Evolutionary conservation across 345 rosid genomes (phyloP), one percentile per base, ranked within the genome.

Genomic region (Populus euphratica): DNA sequence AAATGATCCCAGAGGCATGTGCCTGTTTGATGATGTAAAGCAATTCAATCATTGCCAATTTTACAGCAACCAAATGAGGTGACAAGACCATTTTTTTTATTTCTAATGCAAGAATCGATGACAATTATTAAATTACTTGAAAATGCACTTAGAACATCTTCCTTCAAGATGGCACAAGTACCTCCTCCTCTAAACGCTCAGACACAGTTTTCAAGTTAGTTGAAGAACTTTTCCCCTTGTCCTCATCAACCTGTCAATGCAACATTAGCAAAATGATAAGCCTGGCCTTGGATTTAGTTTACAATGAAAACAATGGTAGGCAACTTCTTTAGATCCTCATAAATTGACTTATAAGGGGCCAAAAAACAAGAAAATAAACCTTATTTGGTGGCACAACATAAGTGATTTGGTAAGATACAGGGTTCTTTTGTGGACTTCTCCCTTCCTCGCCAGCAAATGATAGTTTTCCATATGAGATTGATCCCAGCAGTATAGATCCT

Each of bases 131-230:
- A 52, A 52, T 52, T 47, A 47, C 50, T 47, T 47, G 50, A 47
- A 47, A 47, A 47, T 47, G 50, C 14, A 47, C 50, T 47, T 47
- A 13, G 16, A 12, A 12, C 50, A 47, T 47, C 50, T 47, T 47
- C 18, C 36, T 33, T 33, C 36, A 33, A 33, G 5, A 33, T 33
- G 35, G 59, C 59, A 52, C 17, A 77, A 67, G 17, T 85, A 96
- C 99, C 99, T 92, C 96, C 80, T 93, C 90, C 76, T 89, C 91
- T 76, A 96, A 77, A 52, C 93, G 98, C 80, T 93, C 92, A 10
- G 93, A 83, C 59, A 88, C 89, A 75, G 92, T 50, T 80, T 88
- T 92, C 31, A 85, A 76, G 87, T 86, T 33, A 78, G 82, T 81
- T 79, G 94, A 75, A 85, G 94, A 86, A 69, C 80, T 83, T 70